Evolutionary conservation across 345 rosid species (phyloP).

Genomic region (Theobroma cacao): DNA sequence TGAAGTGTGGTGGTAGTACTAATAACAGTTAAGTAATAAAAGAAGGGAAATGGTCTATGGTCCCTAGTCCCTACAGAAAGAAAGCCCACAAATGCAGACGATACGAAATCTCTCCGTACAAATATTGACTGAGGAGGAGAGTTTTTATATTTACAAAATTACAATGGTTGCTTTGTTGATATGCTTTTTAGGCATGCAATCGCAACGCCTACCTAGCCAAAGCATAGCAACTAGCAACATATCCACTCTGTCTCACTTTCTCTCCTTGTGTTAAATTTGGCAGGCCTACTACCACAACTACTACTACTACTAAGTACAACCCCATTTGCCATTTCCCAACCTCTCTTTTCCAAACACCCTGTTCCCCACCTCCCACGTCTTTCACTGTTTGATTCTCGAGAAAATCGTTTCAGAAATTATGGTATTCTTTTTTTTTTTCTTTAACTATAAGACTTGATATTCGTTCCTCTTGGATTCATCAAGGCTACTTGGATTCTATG

Average conservation of each 20-base stretch:
- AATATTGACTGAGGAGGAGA: neutral
- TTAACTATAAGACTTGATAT: no score
- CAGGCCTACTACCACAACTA: neutral
- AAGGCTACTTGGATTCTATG: no score
- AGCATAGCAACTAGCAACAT: neutral
- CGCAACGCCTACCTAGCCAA: neutral
- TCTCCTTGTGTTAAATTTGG: neutral
- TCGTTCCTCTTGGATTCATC: no score
- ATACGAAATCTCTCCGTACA: neutral
- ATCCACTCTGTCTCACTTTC: neutral
- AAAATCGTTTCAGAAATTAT: neutral
- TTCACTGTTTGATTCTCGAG: conserved; percentile 9
- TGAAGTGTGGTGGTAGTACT: no score
- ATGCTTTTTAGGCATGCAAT: conserved; percentile 3
- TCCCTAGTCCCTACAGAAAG: neutral
- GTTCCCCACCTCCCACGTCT: neutral
- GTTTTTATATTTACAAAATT: neutral
- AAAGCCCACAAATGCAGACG: neutral
- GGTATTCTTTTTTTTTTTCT: no score
- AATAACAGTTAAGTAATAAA: neutral
- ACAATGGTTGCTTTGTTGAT: neutral
- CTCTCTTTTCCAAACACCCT: neutral
- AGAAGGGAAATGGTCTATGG: neutral
- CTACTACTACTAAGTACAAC: neutral
- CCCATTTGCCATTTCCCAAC: neutral